Base-by-base conservation (phyloP, 352 stramenopile species). In the Phytopythium oedochilum region DNA sequence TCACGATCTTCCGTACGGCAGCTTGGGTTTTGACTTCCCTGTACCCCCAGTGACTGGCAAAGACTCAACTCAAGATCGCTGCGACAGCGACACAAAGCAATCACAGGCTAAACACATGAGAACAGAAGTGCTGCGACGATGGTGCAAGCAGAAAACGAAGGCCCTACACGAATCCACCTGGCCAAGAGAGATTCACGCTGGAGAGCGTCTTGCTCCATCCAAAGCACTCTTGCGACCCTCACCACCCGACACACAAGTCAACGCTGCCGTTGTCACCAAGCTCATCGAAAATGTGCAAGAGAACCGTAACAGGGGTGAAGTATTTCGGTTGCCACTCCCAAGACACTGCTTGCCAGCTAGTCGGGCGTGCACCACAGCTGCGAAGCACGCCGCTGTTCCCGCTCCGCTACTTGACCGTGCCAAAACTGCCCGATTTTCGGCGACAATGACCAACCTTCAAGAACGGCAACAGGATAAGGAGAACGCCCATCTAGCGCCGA, bases 371-470 rank as follows among this genome's bases (percentile, higher is more conserved):
- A 10, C 35, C 14, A 14, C 32, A 53, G 11, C 11, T n/a, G 10
- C 10, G 28, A 2, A 47, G 50, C 20, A 54, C 14, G 8, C 35
- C 3, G 28, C n/a, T 7, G 48, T 29, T 12, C 48, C 48, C n/a
- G 17, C 11, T 8, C 17, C 38, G 20, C 31, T 66, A 12, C 25
- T 63, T 7, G 18, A 29, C 5, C 35, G 29, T 12, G 55, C 55
- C 20, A 57, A 55, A 17, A 47, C 26, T 1, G 12, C 20, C n/a
- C 47, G 40, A 3, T 35, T 63, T n/a, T 34, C 63, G 34, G 18
- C 47, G 25, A 50, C 25, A 2, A 15, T 36, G 18, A 53, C 49
- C 8, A 32, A 35, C 5, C 23, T 50, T 5, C 5, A 29, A 5
- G 25, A 48, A n/a, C 2, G n/a, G 18, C 2, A 7, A 1, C 7